Conservation (phyloP, 305 asterid genomes). For the Fraxinus angustifolia region DNA sequence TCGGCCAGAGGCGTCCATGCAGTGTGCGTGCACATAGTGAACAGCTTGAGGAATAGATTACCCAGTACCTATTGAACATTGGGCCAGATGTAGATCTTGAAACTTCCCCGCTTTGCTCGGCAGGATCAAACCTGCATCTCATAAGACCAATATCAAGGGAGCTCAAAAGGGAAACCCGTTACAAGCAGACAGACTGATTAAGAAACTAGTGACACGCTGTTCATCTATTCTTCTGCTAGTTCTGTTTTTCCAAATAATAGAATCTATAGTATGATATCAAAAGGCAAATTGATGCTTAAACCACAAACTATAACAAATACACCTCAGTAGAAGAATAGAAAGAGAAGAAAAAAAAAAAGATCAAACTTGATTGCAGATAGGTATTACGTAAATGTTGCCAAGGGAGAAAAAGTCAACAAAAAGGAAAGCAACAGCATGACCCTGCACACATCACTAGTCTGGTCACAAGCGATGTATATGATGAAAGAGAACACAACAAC, state of each 20-base stretch:
- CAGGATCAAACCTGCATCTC: conserved; percentile 65
- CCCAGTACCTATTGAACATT: conserved; percentile 55
- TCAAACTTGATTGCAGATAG: not conserved
- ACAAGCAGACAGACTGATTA: not conserved
- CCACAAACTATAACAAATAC: not conserved
- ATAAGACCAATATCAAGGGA: conserved; percentile 14
- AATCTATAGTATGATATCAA: not conserved
- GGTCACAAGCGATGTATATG: not conserved
- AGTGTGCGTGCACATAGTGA: not conserved
- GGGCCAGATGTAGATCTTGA: conserved; percentile 61
- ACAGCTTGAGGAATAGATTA: not conserved
- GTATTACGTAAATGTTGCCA: not conserved
- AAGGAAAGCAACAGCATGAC: not conserved
- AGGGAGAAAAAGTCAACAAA: not conserved
- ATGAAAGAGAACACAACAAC: not conserved
- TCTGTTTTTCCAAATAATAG: not conserved
- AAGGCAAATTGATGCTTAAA: not conserved
- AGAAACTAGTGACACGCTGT: not conserved
- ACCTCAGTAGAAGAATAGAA: not conserved
- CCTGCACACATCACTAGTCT: not conserved
- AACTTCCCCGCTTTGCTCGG: conserved; percentile 95
- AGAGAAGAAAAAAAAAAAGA: not conserved
- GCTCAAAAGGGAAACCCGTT: conserved; percentile 10
- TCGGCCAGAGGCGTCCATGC: not conserved
- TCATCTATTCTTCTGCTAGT: not conserved